phyloP scores from a whole-genome alignment of 495 filamentous ascomycete genomes.

The Penicillium psychrofluorescens region DNA sequence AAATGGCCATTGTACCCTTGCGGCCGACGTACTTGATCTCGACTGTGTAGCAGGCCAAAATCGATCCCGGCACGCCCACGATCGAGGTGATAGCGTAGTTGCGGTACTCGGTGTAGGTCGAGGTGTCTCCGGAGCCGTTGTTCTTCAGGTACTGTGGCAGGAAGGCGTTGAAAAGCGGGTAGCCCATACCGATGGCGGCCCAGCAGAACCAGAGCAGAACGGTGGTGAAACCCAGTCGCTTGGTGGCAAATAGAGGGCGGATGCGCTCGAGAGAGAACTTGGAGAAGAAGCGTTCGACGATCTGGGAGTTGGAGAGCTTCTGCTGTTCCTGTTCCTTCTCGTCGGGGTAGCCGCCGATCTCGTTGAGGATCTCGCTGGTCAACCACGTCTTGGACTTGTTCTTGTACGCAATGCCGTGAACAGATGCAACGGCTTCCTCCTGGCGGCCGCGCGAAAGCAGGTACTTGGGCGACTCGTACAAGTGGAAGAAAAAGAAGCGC shows the following conservation, averaged over 20 bases:
- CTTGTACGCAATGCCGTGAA: slow-evolving; percentile 53
- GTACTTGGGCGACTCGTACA: slow-evolving; percentile 79
- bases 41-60: slow-evolving; percentile 49
- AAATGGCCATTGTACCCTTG: slow-evolving; percentile 50
- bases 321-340: slow-evolving; percentile 21
- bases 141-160: slow-evolving; percentile 50
- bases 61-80: slow-evolving; percentile 49
- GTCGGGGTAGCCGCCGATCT: slow-evolving; percentile 39
- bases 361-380: slow-evolving; percentile 45
- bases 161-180: slow-evolving; percentile 54
- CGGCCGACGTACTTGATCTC: slow-evolving; percentile 53
- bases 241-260: slow-evolving; percentile 45
- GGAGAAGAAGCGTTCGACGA: slow-evolving; percentile 42
- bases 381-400: slow-evolving; percentile 48
- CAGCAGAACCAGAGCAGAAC: slow-evolving; percentile 50
- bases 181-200: slow-evolving; percentile 51
- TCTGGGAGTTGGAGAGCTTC: slow-evolving; percentile 33
- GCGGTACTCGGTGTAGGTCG: slow-evolving; percentile 46
- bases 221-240: slow-evolving; percentile 41
- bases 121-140: slow-evolving; percentile 26
- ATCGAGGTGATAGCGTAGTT: slow-evolving; percentile 55
- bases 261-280: slow-evolving; percentile 52
- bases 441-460: slow-evolving; percentile 65
- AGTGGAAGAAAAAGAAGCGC: slow-evolving; percentile 69
- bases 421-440: slow-evolving; percentile 62